Conservation (phyloP, 352 stramenopile species). For the Saprolegnia parasitica region DNA sequence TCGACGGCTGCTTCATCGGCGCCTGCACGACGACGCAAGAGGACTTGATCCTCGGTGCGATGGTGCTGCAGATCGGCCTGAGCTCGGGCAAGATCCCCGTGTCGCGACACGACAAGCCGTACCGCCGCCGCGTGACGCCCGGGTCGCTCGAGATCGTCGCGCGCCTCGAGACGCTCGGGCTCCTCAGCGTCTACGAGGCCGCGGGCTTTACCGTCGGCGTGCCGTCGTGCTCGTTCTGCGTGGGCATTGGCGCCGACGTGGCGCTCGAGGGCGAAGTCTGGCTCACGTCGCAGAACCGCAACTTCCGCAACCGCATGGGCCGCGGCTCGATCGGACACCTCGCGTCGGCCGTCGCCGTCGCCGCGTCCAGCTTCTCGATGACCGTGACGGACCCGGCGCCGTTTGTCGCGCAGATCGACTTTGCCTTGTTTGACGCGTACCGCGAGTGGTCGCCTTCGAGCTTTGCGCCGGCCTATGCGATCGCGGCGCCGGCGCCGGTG, state of each 20-base stretch:
- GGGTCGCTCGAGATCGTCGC: constrained; percentile 73
- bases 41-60: constrained; percentile 67
- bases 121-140: constrained; percentile 64
- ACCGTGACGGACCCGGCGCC: constrained; percentile 60
- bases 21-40: constrained; percentile 79
- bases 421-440: constrained; percentile 73
- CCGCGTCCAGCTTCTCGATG: constrained; percentile 76
- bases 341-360: constrained; percentile 57
- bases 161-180: constrained; percentile 52
- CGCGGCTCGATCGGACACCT: constrained; percentile 76
- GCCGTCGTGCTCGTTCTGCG: constrained; percentile 77
- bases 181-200: constrained; percentile 71
- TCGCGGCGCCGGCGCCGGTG: constrained; percentile 40
- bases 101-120: constrained; percentile 25
- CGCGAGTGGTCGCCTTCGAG: constrained; percentile 48
- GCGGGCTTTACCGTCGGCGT: constrained; percentile 71
- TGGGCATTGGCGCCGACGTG: constrained; percentile 74
- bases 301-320: constrained; percentile 84
- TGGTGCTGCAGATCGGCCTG: constrained; percentile 73
- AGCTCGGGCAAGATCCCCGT: constrained; percentile 53
- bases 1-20: constrained; percentile 80
- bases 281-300: constrained; percentile 79
- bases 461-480: constrained; percentile 38
- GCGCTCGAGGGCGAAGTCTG: constrained; percentile 68
- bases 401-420: constrained; percentile 58